Evolutionary conservation across 108 stramenopile genomes (phyloP).

Genomic region (Discostella pseudostelligera): DNA sequence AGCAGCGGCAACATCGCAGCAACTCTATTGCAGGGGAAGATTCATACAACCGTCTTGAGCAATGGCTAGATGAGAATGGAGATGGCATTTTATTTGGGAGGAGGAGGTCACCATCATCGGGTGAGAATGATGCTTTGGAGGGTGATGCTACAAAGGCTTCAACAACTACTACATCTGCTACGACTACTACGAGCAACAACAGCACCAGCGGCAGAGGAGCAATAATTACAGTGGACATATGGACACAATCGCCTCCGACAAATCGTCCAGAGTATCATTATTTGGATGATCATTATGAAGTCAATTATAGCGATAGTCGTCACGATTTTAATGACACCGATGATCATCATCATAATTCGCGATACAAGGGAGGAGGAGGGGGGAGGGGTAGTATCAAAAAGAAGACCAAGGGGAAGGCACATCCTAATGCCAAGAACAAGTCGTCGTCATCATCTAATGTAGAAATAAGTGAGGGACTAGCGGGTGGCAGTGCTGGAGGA

Average conservation of each 20-base stretch:
- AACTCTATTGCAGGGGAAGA: constrained; percentile 1
- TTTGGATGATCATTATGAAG: too few species aligned
- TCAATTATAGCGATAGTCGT: too few species aligned
- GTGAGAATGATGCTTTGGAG: constrained; percentile 1
- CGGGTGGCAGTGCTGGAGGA: too few species aligned
- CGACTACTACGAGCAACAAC: too few species aligned
- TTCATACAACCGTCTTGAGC: constrained; percentile 10
- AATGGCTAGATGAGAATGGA: constrained; percentile 34
- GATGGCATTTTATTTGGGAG: background rate
- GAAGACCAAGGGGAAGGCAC: constrained; percentile 27
- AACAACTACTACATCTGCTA: too few species aligned
- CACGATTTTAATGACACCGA: too few species aligned
- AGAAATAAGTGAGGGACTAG: too few species aligned
- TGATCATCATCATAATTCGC: too few species aligned
- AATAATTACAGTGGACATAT: constrained; percentile 20
- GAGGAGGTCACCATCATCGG: background rate
- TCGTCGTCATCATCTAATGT: too few species aligned
- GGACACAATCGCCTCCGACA: constrained; percentile 23
- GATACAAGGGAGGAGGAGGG: constrained; percentile 8
- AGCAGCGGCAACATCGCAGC: constrained; percentile 5
- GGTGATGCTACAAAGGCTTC: too few species aligned
- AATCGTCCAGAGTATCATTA: constrained; percentile 16
- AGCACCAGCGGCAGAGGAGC: too few species aligned
- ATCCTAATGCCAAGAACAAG: constrained; percentile 41
- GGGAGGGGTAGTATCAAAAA: constrained; percentile 12